Conservation (phyloP, 2,329 filamentous ascomycete genomes). For the Fusarium ramigenum region DNA sequence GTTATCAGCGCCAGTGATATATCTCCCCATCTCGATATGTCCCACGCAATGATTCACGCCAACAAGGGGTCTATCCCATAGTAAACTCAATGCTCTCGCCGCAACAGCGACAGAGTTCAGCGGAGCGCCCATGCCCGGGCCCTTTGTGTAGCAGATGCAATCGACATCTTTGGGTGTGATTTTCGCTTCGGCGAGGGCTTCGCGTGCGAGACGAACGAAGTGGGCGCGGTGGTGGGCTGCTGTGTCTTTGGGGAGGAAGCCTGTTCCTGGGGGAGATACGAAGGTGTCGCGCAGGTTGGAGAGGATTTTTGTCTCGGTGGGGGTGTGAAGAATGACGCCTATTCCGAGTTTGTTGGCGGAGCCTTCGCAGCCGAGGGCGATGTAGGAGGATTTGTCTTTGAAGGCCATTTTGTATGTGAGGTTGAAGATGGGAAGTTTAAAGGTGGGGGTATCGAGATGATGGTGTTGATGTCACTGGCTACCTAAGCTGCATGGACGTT, state of each 20-base stretch:
- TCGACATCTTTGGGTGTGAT: conserved; percentile 74
- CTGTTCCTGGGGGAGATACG: conserved; percentile 87
- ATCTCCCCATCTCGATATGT: conserved; percentile 97
- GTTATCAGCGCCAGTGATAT: conserved; percentile 89
- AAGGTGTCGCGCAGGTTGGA: conserved; percentile 96
- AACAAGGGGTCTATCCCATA: conserved; percentile 90
- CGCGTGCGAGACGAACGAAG: conserved; percentile 83
- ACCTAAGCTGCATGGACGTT: not conserved
- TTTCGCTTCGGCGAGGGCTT: conserved; percentile 76
- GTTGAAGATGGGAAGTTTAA: conserved; percentile 13
- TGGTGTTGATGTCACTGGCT: conserved; percentile 3
- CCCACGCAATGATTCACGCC: conserved; percentile 98
- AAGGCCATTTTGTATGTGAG: conserved; percentile 32
- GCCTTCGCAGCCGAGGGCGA: conserved; percentile 77
- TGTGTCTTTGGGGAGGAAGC: conserved; percentile 96
- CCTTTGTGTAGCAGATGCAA: conserved; percentile 95
- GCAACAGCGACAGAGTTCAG: conserved; percentile 87
- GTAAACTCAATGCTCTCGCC: conserved; percentile 79
- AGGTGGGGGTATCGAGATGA: conserved; percentile 11
- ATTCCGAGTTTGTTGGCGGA: conserved; percentile 98
- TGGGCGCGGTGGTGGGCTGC: conserved; percentile 89
- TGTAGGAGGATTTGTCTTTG: conserved; percentile 53
- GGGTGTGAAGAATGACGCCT: conserved; percentile 85
- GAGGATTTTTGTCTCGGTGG: conserved; percentile 71
- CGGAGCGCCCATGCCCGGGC: conserved; percentile 96